phyloP scores from a whole-genome alignment of 2,329 filamentous ascomycete species.

The Pleochaeta shiraiana region DNA sequence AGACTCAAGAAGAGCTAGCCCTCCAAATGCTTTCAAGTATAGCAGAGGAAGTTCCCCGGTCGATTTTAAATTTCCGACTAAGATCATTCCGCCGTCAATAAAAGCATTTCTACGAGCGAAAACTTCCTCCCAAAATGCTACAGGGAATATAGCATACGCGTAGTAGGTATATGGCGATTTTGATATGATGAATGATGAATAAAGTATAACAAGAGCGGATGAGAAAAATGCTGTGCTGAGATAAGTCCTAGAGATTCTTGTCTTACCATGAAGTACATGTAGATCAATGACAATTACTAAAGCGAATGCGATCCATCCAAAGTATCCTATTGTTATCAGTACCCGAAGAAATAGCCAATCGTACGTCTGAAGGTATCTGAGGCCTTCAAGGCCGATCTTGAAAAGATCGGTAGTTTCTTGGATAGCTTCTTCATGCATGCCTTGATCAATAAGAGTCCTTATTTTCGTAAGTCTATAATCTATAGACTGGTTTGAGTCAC shows the following conservation, averaged over 20 bases:
- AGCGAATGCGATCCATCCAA: constrained; percentile 91
- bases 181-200: constrained; percentile 59
- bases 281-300: constrained; percentile 73
- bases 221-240: constrained; percentile 45
- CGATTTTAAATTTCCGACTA: constrained; percentile 49
- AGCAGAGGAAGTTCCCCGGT: constrained; percentile 35
- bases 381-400: constrained; percentile 51
- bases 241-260: constrained; percentile 38
- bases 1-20: constrained; percentile 55
- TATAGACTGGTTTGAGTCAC: constrained; percentile 36
- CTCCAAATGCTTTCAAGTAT: constrained; percentile 38
- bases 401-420: constrained; percentile 56
- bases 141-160: constrained; percentile 74
- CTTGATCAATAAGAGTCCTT: constrained; percentile 39
- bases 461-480: constrained; percentile 48
- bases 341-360: constrained; percentile 92
- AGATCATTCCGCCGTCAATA: constrained; percentile 36
- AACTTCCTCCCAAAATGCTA: constrained; percentile 93
- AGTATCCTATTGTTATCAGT: constrained; percentile 71
- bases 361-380: constrained; percentile 92
- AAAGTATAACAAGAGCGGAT: constrained; percentile 52
- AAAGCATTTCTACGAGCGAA: constrained; percentile 56
- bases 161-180: constrained; percentile 72
- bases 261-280: constrained; percentile 56
- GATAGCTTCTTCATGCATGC: constrained; percentile 56